Evolutionary conservation across 805 yeast species (phyloP).

Genomic region (Metschnikowia orientalis): DNA sequence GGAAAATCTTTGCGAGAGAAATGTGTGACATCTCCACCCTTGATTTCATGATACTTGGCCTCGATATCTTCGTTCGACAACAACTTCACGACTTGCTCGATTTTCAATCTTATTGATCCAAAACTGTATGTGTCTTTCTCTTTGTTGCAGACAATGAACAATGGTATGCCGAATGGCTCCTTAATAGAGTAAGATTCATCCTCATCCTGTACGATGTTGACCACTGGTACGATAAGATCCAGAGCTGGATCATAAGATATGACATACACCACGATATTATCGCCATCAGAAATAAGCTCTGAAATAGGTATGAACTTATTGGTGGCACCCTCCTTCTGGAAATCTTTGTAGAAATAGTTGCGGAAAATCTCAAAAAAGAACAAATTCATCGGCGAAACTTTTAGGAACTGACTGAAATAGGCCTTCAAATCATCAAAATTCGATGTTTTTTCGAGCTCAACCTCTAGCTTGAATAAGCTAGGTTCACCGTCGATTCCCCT

Average conservation of each 20-base stretch:
- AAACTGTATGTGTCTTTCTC: constrained; percentile 50
- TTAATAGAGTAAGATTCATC: constrained; percentile 34
- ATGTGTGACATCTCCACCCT: constrained; percentile 11
- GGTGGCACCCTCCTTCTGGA: constrained; percentile 52
- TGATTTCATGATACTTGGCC: constrained; percentile 19
- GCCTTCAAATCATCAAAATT: constrained; percentile 58
- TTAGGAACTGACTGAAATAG: constrained; percentile 51
- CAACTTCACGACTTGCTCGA: constrained; percentile 38
- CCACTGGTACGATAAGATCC: constrained; percentile 53
- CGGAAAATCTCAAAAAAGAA: constrained; percentile 50
- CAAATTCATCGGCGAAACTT: constrained; percentile 24
- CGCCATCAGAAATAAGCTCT: constrained; percentile 60
- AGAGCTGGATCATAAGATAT: constrained; percentile 42
- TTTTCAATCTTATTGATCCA: constrained; percentile 52
- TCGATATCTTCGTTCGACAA: constrained; percentile 24
- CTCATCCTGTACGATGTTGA: constrained; percentile 41
- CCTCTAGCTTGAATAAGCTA: constrained; percentile 52
- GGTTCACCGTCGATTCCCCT: constrained; percentile 27
- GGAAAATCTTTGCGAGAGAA: constrained; percentile 35
- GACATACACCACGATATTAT: constrained; percentile 61
- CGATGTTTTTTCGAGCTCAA: constrained; percentile 65
- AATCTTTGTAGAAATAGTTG: constrained; percentile 62
- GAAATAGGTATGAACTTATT: constrained; percentile 59
- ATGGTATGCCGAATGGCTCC: constrained; percentile 69
- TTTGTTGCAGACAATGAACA: constrained; percentile 55